Base-by-base conservation (phyloP, 164 flowering plant species). In the Kalanchoe fedtschenkoi region DNA sequence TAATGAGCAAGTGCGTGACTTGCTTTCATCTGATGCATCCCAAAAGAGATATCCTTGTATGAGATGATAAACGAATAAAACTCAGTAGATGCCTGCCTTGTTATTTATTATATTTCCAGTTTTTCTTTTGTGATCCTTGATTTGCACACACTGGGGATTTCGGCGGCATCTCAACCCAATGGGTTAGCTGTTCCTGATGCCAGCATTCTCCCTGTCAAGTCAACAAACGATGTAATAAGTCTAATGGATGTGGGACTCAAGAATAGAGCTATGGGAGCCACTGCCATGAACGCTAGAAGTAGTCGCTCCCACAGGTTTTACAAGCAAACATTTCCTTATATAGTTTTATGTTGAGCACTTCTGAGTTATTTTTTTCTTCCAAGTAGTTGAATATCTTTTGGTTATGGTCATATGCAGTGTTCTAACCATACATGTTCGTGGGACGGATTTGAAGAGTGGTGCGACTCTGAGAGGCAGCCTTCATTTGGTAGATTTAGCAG, bases 121-220 rank as follows among this genome's bases (percentile, higher is more conserved):
- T 46, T 46, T 26, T 32, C 1, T 22, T 63, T 77, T 69, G 75
- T 71, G 71, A 75, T 66, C 95, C 80, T 83, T 88, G 66, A 95
- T 73, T 76, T 78, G 72, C 87, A 75, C 81, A 91, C 95, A 70
- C 88, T 95, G 62, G 93, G 91, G 89, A 79, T 95, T 75, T 66
- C 75, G 74, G 68, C 81, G 22, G 72, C 79, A 38, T 53, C 81
- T 43, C 95, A 84, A 76, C 77, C 88, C 26, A 78, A 78, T 78
- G 97, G 99, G 30, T 70, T 91, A 68, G 86, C 93, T 66, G 97
- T 95, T 26, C 99, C 99, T 58, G 97, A 91, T 79, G 99, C 99
- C 55, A 77, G 62, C 72, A 73, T 85, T 80, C 75, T 64, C 6
- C 64, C 76, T 13, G 88, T 85, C 4, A 59, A 59, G 37, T 70